Percentiles rank a stretch among this genome's conserved stretches.
phyloP scores from a whole-genome alignment of 2,329 filamentous ascomycete species.

The Apiospora malaysiana region DNA sequence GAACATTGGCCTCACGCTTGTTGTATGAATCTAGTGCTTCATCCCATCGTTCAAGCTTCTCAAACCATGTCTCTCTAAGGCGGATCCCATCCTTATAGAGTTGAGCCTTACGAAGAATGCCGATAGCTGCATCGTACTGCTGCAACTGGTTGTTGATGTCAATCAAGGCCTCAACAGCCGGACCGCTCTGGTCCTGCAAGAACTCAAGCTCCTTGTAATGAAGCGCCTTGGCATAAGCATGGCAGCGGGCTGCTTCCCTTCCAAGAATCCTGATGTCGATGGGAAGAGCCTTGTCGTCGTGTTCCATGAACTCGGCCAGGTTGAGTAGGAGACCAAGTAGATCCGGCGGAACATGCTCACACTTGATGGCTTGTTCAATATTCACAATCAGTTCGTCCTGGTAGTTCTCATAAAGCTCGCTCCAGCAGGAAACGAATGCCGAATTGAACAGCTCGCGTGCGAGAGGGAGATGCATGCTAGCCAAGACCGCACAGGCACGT shows the following conservation, averaged over 20 bases:
- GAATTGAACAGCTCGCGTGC: constrained; percentile 97
- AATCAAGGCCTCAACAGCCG: constrained; percentile 94
- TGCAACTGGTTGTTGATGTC: constrained; percentile 99
- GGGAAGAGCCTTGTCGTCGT: constrained; percentile 96
- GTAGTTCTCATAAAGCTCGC: constrained; percentile 94
- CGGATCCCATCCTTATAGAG: constrained; percentile 92
- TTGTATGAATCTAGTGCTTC: constrained; percentile 93
- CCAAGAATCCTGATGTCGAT: constrained; percentile 96
- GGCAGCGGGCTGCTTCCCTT: constrained; percentile 93
- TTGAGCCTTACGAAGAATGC: constrained; percentile 94
- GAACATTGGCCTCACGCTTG: constrained; percentile 76
- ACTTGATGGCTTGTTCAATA: constrained; percentile 94
- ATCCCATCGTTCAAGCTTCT: constrained; percentile 98
- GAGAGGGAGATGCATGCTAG: constrained; percentile 88
- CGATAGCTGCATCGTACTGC: constrained; percentile 97
- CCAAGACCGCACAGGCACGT: constrained; percentile 88
- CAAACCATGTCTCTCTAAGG: constrained; percentile 97
- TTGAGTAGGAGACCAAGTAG: constrained; percentile 93
- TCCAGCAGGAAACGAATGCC: constrained; percentile 98
- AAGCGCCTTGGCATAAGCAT: constrained; percentile 96
- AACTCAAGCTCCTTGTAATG: constrained; percentile 99
- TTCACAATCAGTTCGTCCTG: constrained; percentile 96
- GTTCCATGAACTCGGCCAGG: constrained; percentile 99
- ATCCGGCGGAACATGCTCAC: constrained; percentile 93
- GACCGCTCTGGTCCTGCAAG: constrained; percentile 93